phyloP scores from a whole-genome alignment of 164 flowering plant species.

The Vitis rotundifolia region DNA sequence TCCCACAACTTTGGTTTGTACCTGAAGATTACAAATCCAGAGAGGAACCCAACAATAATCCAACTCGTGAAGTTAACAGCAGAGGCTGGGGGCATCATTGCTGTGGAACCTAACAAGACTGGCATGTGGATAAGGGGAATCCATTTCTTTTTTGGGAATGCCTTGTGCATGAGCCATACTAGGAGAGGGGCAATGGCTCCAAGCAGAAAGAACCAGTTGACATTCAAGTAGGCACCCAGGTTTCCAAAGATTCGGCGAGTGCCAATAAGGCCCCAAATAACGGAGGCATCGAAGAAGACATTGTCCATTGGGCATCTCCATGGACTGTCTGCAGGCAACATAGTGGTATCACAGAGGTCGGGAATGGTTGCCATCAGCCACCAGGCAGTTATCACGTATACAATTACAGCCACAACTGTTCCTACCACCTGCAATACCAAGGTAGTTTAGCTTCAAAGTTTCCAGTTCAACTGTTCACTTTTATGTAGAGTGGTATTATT shows the following conservation, averaged over 20 bases:
- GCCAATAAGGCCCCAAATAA: slow-evolving; percentile 44
- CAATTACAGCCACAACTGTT: slow-evolving; percentile 24
- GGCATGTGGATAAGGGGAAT: slow-evolving; percentile 34
- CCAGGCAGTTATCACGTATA: slow-evolving; percentile 36
- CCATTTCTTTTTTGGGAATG: slow-evolving; percentile 31
- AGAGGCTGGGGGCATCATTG: slow-evolving; percentile 41
- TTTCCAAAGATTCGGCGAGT: slow-evolving; percentile 40
- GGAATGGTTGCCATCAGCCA: slow-evolving; percentile 35
- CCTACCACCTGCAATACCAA: slow-evolving; percentile 35
- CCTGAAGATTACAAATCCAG: slow-evolving; percentile 28
- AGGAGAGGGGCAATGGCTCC: slow-evolving; percentile 39
- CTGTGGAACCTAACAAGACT: slow-evolving; percentile 28
- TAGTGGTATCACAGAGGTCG: slow-evolving; percentile 25
- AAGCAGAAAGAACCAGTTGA: slow-evolving; percentile 35
- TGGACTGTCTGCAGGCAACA: slow-evolving; percentile 26
- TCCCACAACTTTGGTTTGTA: slow-evolving; percentile 27
- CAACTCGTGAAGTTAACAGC: slow-evolving; percentile 37
- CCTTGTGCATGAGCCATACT: slow-evolving; percentile 34
- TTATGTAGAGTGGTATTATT: neutral
- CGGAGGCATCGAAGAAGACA: slow-evolving; percentile 39
- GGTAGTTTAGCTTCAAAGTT: neutral
- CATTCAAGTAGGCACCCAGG: slow-evolving; percentile 26
- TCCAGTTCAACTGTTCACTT: neutral
- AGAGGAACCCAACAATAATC: slow-evolving; percentile 28
- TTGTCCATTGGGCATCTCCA: slow-evolving; percentile 42